Conservation (phyloP, 2,329 filamentous ascomycete genomes). For the Arthroderma sp. region DNA sequence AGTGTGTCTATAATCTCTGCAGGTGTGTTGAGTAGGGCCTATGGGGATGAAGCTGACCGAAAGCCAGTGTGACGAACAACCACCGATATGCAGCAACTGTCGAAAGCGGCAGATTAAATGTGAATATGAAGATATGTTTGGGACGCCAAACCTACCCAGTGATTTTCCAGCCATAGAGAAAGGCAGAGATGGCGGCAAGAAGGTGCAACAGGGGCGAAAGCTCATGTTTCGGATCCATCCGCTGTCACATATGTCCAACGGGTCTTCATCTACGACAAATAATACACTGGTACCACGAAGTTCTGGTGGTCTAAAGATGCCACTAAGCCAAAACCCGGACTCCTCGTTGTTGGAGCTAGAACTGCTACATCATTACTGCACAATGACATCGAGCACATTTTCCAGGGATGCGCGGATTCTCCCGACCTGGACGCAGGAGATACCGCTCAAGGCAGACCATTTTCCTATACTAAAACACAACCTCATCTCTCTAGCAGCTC, state of each 20-base stretch:
- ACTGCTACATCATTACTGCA: constrained; percentile 29
- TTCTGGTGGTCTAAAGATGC: constrained; percentile 3
- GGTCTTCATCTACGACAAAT: background rate
- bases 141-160: background rate
- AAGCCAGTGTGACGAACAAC: constrained; percentile 12
- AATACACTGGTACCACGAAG: background rate
- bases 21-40: background rate
- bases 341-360: constrained; percentile 25
- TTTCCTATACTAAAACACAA: constrained; percentile 16
- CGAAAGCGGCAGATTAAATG: constrained; percentile 14
- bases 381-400: constrained; percentile 17
- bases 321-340: constrained; percentile 9
- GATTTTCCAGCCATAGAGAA: background rate
- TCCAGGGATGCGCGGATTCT: constrained; percentile 8
- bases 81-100: constrained; percentile 14
- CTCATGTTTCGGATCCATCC: background rate
- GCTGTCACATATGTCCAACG: background rate
- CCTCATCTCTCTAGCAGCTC: constrained; percentile 14
- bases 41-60: background rate
- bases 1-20: constrained; percentile 10
- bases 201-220: background rate
- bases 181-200: background rate
- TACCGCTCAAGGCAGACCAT: constrained; percentile 12
- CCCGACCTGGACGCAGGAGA: constrained; percentile 12
- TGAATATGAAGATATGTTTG: constrained; percentile 8